Evolutionary conservation across 768 basidiomycete species (phyloP), one percentile per base, ranked within the genome.

Genomic region (Tubosaeta sp.): DNA sequence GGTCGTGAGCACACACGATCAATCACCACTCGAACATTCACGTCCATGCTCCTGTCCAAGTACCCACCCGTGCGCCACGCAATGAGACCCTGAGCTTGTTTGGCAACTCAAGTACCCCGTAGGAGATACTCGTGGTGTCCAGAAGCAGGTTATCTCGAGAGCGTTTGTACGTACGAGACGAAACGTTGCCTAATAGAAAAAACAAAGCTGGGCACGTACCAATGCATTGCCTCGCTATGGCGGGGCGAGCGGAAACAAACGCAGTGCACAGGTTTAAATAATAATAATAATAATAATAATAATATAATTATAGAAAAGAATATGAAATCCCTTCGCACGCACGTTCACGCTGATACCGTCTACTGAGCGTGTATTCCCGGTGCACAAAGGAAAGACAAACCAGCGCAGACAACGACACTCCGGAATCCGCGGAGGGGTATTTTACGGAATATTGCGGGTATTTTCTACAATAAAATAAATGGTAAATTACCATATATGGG

Each of bases 301-400:
- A 25, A 41, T 51, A 22, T 22, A 2, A 22, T 22, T 22, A 22
- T 22, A 22, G 3, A 22, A 22, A 22, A 22, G 22, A 50, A 46
- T 11, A 42, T 49, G n/a, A 19, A 26, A 17, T 29, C 9, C 9
- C 64, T 60, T 65, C 64, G 53, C 55, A 61, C 64, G 49, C 63
- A 64, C 56, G 64, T 66, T 60, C 54, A 58, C 26, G 25, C 16
- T 27, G 61, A 29, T 29, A 9, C 6, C 53, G 22, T 61, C 52
- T 58, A 60, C 53, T 35, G 60, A 53, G 60, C 52, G 58, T 57
- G 48, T 42, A 31, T 41, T 22, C 49, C 16, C 13, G 26, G 26
- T 16, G 39, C 19, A 41, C 39, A 41, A 41, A 41, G 42, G 6
- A 27, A 27, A 17, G 26, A 43, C 42, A 43, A 27, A 25, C 22